Evolutionary conservation across 2,329 filamentous ascomycete species (phyloP).

Genomic region (Alternaria burnsii): DNA sequence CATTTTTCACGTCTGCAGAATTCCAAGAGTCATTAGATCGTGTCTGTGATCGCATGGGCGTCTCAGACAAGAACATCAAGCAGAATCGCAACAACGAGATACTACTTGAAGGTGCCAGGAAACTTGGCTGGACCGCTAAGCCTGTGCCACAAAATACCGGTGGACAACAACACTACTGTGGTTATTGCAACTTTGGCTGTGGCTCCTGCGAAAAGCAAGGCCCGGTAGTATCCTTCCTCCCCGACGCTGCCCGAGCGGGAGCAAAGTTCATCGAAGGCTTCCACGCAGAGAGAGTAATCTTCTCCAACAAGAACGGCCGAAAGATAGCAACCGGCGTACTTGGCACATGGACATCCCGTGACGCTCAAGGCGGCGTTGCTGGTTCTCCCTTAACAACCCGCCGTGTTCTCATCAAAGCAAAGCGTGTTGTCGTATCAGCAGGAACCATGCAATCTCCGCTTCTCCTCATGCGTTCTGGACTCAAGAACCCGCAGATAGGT

Average conservation of each 20-base stretch:
- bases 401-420: conserved; percentile 76
- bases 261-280: conserved; percentile 88
- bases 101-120: conserved; percentile 77
- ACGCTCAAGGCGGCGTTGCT: conserved; percentile 66
- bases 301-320: conserved; percentile 64
- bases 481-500: conserved; percentile 84
- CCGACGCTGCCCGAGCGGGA: conserved; percentile 78
- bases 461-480: conserved; percentile 77
- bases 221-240: conserved; percentile 77
- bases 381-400: conserved; percentile 63
- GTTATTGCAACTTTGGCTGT: conserved; percentile 68
- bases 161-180: conserved; percentile 76
- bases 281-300: conserved; percentile 73
- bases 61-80: conserved; percentile 68
- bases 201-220: conserved; percentile 78
- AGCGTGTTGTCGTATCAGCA: conserved; percentile 79
- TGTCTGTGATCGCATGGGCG: conserved; percentile 82
- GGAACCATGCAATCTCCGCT: conserved; percentile 81
- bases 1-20: conserved; percentile 75
- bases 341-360: conserved; percentile 78
- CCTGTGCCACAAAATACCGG: conserved; percentile 82
- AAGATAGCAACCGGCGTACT: conserved; percentile 73
- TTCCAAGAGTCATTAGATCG: conserved; percentile 83
- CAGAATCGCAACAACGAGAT: conserved; percentile 78
- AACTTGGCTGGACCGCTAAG: conserved; percentile 75